Evolutionary conservation across 345 rosid species (phyloP).

Genomic region (Eucalyptus pauciflora): DNA sequence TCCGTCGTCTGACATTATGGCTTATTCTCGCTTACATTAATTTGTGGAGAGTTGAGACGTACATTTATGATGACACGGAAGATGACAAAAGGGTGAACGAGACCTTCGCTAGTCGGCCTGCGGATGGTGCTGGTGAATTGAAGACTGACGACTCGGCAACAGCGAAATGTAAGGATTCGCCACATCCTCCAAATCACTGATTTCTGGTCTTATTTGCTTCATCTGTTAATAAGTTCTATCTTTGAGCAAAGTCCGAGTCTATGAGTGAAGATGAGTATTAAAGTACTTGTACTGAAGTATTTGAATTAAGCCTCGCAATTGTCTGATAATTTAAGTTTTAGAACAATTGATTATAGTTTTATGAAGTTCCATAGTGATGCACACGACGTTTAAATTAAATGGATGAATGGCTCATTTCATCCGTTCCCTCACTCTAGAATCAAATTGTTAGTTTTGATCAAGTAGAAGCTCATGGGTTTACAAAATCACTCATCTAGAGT

Average conservation of each 20-base stretch:
- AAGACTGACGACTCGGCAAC: neutral
- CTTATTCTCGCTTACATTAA: neutral
- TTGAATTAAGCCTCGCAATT: too few species aligned
- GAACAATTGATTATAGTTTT: too few species aligned
- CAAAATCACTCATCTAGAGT: neutral
- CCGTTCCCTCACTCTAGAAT: rapidly evolving
- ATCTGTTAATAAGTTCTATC: too few species aligned
- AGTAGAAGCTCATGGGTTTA: rapidly evolving
- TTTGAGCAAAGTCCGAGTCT: too few species aligned
- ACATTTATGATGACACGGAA: neutral
- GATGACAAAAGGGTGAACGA: rapidly evolving
- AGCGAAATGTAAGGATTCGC: neutral
- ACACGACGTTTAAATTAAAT: too few species aligned
- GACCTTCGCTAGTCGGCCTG: neutral
- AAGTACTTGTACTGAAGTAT: too few species aligned
- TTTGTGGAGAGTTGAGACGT: neutral
- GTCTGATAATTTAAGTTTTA: too few species aligned
- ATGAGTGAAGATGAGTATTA: too few species aligned
- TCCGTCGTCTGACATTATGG: neutral
- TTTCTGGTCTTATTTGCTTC: too few species aligned
- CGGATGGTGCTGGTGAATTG: neutral
- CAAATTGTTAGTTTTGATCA: neutral
- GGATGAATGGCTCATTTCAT: neutral
- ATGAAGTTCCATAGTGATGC: too few species aligned
- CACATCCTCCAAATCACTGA: neutral